phyloP scores from a whole-genome alignment of 164 flowering plant genomes.

The Berberis thunbergii region DNA sequence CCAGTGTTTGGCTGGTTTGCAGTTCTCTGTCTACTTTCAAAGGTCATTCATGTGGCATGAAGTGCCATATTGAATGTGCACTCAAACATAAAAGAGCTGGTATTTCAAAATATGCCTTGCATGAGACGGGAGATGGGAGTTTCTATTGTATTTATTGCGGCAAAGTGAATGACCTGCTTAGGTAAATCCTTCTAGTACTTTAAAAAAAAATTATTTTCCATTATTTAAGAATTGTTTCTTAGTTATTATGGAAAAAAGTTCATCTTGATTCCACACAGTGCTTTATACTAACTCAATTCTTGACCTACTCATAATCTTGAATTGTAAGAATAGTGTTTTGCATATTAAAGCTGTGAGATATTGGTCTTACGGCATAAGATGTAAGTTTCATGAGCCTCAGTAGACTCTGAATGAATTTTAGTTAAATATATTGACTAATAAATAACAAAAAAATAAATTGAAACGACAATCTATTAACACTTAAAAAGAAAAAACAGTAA shows the following conservation, averaged over 20 bases:
- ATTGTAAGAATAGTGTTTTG: too few relatives aligned
- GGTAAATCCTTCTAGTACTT: constrained; percentile 32
- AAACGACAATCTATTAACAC: too few relatives aligned
- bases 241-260: too few relatives aligned
- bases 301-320: too few relatives aligned
- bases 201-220: constrained; percentile 1
- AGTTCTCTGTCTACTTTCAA: constrained; percentile 58
- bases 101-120: constrained; percentile 33
- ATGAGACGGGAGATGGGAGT: constrained; percentile 49
- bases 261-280: not conserved
- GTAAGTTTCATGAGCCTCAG: too few relatives aligned
- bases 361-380: too few relatives aligned
- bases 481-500: too few relatives aligned
- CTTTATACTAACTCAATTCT: too few relatives aligned
- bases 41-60: constrained; percentile 70
- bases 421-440: too few relatives aligned
- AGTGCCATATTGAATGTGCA: constrained; percentile 93
- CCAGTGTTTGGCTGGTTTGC: constrained; percentile 91
- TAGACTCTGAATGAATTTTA: too few relatives aligned
- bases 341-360: too few relatives aligned
- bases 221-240: not conserved
- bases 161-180: constrained; percentile 76
- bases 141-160: constrained; percentile 75
- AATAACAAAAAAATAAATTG: too few relatives aligned
- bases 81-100: constrained; percentile 59